Evolutionary conservation across 225 moss, liverwort and hornwort species (phyloP), one percentile per base, ranked within the genome.

Genomic region (Sphagnum contortum): DNA sequence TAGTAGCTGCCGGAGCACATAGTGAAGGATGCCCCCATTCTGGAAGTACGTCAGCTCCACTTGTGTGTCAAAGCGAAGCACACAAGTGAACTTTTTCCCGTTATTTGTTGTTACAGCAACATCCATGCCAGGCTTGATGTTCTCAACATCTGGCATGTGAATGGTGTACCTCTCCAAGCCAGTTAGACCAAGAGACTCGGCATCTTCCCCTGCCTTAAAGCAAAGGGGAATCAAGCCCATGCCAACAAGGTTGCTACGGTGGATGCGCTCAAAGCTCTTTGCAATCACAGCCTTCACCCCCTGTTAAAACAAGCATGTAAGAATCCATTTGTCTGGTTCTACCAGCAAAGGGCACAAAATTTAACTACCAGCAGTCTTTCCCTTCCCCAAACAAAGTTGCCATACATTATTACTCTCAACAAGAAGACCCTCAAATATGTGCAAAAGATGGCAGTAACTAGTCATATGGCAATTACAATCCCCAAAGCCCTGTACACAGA

Each of bases 211-310:
- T 55, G 75, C 61, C 81, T 89, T 95, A 67, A 91, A 95, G 81
- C 94, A 91, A 45, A 95, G 75, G 50, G 94, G 94, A 69, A 95
- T 83, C 64, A 95, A 66, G 12, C 94, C 91, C 94, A 95, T 95
- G 6, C 94, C 94, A 14, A 95, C 94, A 59, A 94, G 80, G 65
- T 94, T 94, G 83, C 94, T 94, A 66, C 94, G 89, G 78, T 94
- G 94, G 70, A 95, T 95, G 29, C 94, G 91, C 83, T 95, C 94
- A 72, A 91, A 95, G 69, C 94, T 95, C 84, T 95, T 95, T 51
- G 94, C 83, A 63, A 95, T 95, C 63, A 95, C 91, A 52, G 94
- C 94, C 71, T 86, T 95, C 48, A 95, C 94, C 13, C 94, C 91
- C 89, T 95, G 91, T 75, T 68, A 8, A 7, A 11, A 8, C 56